A percentile compares a stretch with the other conserved stretches of the same genome.
Conservation (phyloP, 495 filamentous ascomycete genomes). For the Aspergillus nidulans region DNA sequence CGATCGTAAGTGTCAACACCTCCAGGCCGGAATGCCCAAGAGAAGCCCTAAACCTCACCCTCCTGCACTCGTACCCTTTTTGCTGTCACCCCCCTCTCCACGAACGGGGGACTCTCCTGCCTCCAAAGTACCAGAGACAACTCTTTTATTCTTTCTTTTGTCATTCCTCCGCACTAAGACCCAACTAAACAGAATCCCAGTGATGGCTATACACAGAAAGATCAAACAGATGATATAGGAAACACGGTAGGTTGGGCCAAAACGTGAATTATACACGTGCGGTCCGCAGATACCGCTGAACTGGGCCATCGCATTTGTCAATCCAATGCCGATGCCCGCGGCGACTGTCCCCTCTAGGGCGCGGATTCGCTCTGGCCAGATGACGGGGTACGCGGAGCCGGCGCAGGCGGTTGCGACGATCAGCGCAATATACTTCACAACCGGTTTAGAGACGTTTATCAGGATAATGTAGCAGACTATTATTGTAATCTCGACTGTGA, state of each 20-base stretch:
- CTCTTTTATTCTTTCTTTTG: no score
- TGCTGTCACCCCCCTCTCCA: background rate
- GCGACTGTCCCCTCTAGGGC: constrained; percentile 36
- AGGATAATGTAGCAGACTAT: constrained; percentile 45
- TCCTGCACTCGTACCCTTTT: no score
- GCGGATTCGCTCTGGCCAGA: constrained; percentile 45
- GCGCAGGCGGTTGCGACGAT: constrained; percentile 38
- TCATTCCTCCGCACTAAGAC: constrained; percentile 19
- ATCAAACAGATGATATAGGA: constrained; percentile 36
- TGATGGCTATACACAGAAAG: constrained; percentile 33
- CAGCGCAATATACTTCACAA: constrained; percentile 37
- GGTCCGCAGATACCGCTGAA: constrained; percentile 42
- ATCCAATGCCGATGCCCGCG: constrained; percentile 38
- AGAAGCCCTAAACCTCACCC: no score
- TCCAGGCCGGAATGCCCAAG: no score
- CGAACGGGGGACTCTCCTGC: background rate
- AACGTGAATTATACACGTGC: constrained; percentile 36
- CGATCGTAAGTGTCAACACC: no score
- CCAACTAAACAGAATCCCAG: constrained; percentile 33
- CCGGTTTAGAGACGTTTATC: constrained; percentile 32
- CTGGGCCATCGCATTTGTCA: constrained; percentile 44
- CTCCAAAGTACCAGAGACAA: background rate
- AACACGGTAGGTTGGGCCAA: constrained; percentile 37
- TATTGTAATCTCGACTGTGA: constrained; percentile 34
- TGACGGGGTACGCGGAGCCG: constrained; percentile 39